Percentiles rank a stretch among this genome's conserved stretches.
Conservation (phyloP, 176 grass and related monocot species). For the Olyra latifolia region DNA sequence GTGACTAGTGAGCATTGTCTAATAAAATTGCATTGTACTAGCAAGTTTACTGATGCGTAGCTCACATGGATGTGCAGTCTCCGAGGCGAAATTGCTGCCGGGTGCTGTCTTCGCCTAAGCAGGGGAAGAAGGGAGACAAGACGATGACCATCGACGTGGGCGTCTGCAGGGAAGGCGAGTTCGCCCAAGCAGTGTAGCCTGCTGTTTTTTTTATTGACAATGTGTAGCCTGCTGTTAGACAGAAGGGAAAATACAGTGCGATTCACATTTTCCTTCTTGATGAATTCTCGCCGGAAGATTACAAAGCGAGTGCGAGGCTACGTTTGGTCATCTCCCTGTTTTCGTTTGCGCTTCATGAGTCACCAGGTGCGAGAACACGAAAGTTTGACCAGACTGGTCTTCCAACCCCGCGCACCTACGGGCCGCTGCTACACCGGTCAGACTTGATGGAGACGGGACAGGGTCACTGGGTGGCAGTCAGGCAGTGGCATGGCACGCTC, state of each 20-base stretch:
- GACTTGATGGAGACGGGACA: not conserved
- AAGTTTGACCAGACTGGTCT: constrained; percentile 13
- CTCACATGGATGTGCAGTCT: constrained; percentile 59
- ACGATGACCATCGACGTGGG: constrained; percentile 86
- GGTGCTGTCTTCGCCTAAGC: constrained; percentile 61
- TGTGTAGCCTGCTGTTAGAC: constrained; percentile 19
- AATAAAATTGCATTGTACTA: not conserved
- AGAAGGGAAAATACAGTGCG: not conserved
- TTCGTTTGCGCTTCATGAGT: not conserved
- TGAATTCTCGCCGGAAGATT: constrained; percentile 19
- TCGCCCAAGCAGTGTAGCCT: constrained; percentile 56
- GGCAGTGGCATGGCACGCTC: not conserved
- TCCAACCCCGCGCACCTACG: not conserved
- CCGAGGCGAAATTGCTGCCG: constrained; percentile 91
- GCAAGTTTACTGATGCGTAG: constrained; percentile 14
- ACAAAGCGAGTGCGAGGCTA: not conserved
- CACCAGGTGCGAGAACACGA: not conserved
- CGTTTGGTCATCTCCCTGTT: not conserved
- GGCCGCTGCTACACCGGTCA: not conserved
- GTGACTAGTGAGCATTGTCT: no score
- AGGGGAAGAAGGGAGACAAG: constrained; percentile 30
- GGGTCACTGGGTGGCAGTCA: not conserved
- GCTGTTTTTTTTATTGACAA: no score
- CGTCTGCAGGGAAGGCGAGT: constrained; percentile 77
- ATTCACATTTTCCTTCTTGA: constrained; percentile 21